These are phyloP conservation scores for Rossbeevera mucosa DNA, from an alignment of 768 basidiomycete species.

Conservation along the genomic window DNA sequence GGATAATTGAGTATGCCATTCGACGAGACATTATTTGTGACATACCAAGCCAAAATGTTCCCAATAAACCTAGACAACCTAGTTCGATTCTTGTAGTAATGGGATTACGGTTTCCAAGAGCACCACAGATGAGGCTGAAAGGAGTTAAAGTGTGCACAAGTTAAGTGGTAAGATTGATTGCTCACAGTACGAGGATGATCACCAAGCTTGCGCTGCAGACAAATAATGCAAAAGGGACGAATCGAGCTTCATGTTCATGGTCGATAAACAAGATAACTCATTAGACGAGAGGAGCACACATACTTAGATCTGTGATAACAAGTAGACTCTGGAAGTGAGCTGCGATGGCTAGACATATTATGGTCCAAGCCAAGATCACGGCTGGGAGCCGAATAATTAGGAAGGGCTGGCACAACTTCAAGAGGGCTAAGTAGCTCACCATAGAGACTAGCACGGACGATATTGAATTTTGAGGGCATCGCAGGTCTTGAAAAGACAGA, in stretches of 20 bases:
- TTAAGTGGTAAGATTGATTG: slow-evolving; percentile 10
- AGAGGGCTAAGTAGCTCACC: slow-evolving; percentile 36
- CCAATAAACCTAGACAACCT: slow-evolving; percentile 62
- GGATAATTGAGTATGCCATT: slow-evolving; percentile 10
- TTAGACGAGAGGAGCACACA: slow-evolving; percentile 22
- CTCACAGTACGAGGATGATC: slow-evolving; percentile 64
- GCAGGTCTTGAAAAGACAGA: slow-evolving; percentile 33
- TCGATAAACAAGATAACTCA: background rate
- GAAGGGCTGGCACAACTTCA: background rate
- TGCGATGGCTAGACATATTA: slow-evolving; percentile 76
- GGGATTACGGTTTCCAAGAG: slow-evolving; percentile 65
- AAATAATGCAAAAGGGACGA: slow-evolving; percentile 82
- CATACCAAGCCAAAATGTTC: slow-evolving; percentile 77
- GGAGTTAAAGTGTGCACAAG: slow-evolving; percentile 2
- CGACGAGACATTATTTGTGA: slow-evolving; percentile 3
- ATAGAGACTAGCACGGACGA: slow-evolving; percentile 63
- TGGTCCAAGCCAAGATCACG: slow-evolving; percentile 65
- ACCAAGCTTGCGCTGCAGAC: slow-evolving; percentile 68
- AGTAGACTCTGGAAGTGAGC: slow-evolving; percentile 71
- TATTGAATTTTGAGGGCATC: slow-evolving; percentile 73
- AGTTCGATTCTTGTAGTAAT: slow-evolving; percentile 77
- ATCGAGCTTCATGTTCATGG: slow-evolving; percentile 59
- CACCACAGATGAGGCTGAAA: slow-evolving; percentile 57
- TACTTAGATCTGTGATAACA: slow-evolving; percentile 77
- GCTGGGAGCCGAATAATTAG: slow-evolving; percentile 34